A percentile compares a stretch with the other conserved stretches of the same genome.
These are phyloP conservation scores for Acacia crassicarpa DNA, from an alignment of 306 rosid species.

Conservation along the genomic window DNA sequence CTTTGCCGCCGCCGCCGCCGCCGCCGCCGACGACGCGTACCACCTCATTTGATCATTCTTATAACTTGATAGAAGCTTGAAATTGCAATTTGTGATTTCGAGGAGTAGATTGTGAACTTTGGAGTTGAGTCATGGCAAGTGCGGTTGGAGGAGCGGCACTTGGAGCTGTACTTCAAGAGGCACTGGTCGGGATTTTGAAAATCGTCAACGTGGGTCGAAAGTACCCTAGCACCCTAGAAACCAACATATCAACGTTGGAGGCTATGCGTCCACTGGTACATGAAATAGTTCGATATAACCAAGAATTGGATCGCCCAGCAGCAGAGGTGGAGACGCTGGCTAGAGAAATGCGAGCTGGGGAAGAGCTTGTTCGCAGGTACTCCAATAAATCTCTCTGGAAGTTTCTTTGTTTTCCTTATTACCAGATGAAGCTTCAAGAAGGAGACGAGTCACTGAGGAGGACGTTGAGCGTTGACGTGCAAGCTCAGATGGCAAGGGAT, in stretches of 20 bases:
- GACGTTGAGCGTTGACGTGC: slow-evolving; percentile 5
- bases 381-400: slow-evolving; percentile 34
- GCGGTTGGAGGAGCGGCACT: not conserved
- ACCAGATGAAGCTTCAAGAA: slow-evolving; percentile 28
- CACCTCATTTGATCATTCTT: not conserved
- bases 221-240: not conserved
- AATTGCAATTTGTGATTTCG: not conserved
- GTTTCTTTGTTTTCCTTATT: not conserved
- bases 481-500: slow-evolving; percentile 30
- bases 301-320: slow-evolving; percentile 26
- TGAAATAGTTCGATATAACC: slow-evolving; percentile 19
- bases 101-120: not conserved
- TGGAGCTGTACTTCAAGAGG: slow-evolving; percentile 29
- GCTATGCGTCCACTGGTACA: slow-evolving; percentile 13
- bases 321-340: slow-evolving; percentile 19
- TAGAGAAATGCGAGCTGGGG: slow-evolving; percentile 19
- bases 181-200: not conserved
- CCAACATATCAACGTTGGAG: slow-evolving; percentile 18
- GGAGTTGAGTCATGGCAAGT: not conserved
- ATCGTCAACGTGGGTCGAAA: slow-evolving; percentile 19
- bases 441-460: not conserved
- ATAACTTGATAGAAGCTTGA: not conserved
- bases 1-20: not conserved
- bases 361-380: slow-evolving; percentile 33
- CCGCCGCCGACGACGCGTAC: not conserved